These are phyloP conservation scores for Aspergillus indologenus DNA, from an alignment of 495 filamentous ascomycete species.

Conservation along the genomic window DNA sequence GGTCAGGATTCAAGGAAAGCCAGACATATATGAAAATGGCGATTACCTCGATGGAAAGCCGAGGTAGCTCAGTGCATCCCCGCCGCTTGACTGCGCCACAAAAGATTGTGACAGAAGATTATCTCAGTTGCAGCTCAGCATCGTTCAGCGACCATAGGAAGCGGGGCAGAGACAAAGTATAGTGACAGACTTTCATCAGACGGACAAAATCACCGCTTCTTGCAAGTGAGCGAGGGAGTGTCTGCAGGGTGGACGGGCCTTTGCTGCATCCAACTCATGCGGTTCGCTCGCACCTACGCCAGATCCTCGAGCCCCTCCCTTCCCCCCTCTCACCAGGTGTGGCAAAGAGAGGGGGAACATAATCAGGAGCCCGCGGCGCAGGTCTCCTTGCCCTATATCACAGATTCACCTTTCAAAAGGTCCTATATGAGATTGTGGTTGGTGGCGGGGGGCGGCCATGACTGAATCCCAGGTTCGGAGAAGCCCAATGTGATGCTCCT, in stretches of 20 bases:
- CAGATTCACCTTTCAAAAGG: background rate
- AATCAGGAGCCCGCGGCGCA: background rate
- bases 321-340: background rate
- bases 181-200: background rate
- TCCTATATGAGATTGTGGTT: background rate
- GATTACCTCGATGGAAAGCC: background rate
- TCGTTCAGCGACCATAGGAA: background rate
- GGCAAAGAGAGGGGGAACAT: background rate
- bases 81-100: constrained; percentile 6
- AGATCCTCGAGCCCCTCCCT: constrained; percentile 6
- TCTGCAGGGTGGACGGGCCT: constrained; percentile 20
- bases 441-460: background rate
- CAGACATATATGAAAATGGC: background rate
- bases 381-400: background rate
- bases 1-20: background rate
- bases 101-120: constrained; percentile 3
- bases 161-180: background rate
- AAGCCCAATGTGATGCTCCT: background rate
- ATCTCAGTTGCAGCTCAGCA: background rate
- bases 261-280: constrained; percentile 16
- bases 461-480: background rate
- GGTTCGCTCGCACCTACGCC: constrained; percentile 9
- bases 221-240: background rate
- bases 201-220: constrained; percentile 1
- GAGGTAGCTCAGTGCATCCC: background rate